Evolutionary conservation across 108 stramenopile species (phyloP), one percentile per base, ranked within the genome.

Genomic region (Epithemia pelagica): DNA sequence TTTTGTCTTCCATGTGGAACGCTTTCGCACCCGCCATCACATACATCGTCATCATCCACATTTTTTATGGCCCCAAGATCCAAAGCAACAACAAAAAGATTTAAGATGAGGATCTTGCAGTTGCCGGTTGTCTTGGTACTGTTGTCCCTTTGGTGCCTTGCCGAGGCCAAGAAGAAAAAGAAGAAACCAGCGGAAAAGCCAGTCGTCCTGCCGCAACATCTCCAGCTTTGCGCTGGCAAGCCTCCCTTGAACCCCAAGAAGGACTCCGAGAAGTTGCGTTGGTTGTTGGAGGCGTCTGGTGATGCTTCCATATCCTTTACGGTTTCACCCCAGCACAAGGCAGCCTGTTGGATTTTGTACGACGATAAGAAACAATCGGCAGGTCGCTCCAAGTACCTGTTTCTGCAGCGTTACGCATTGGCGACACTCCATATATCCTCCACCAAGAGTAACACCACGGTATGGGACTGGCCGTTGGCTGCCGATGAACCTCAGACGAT

Each of bases 311-410:
- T 68, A 15, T 18, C 30, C 1, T 23, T 68, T 58, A 68, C 24
- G 2, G 65, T 52, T 18, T 53, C 68, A 28, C 77, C 78, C 28
- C 84, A 82, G 51, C 76, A 82, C 55, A 61, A 78, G 28, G 78
- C 84, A 20, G 78, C 78, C 3, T 85, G 84, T 60, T 85, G 84
- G 84, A 77, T 85, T 66, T 61, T 85, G 30, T 68, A 67, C 65
- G 31, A 57, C 2, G 71, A 73, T 62, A 64, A 61, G 29, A 62
- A 59, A 30, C 52, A 57, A 25, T 52, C 54, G 0, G 3, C 56
- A 59, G 52, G 64, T 46, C 20, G 54, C 26, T 56, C 59, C 20
- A 59, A 37, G 54, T 24, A 61, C 33, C 57, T 54, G 54, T 73
- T 73, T 24, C 54, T 66, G n/a, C 79, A 85, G 56, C 68, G 84